phyloP scores from a whole-genome alignment of 2,329 filamentous ascomycete species.

The Metarhizium humberi region DNA sequence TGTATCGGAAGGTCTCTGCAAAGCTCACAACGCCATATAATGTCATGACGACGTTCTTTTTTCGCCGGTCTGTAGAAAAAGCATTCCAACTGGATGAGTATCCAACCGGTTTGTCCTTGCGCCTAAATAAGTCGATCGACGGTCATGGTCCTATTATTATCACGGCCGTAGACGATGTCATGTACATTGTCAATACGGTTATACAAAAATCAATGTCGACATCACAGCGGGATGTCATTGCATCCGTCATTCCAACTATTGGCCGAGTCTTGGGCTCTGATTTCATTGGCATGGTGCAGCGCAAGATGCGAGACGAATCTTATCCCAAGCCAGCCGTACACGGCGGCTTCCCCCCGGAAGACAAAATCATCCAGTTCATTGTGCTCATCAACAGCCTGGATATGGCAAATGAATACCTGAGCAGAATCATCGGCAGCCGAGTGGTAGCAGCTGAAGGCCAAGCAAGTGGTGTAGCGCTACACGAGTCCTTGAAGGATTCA shows the following conservation, averaged over 20 bases:
- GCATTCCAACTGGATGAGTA: conserved; percentile 93
- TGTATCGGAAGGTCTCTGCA: conserved; percentile 67
- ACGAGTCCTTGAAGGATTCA: conserved; percentile 45
- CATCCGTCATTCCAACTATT: conserved; percentile 68
- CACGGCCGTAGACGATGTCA: conserved; percentile 93
- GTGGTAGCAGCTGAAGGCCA: conserved; percentile 37
- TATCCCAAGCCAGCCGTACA: conserved; percentile 75
- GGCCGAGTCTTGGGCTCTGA: conserved; percentile 75
- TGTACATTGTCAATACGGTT: conserved; percentile 96
- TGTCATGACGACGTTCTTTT: conserved; percentile 90
- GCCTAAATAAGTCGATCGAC: conserved; percentile 59
- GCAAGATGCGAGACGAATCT: conserved; percentile 93
- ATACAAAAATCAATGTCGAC: conserved; percentile 81
- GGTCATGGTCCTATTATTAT: conserved; percentile 84
- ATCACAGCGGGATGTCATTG: conserved; percentile 69
- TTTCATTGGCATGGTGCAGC: conserved; percentile 93
- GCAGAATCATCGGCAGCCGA: conserved; percentile 69
- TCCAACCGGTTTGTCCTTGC: conserved; percentile 70
- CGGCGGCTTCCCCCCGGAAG: conserved; percentile 77
- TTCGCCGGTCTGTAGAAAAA: conserved; percentile 91
- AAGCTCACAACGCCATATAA: conserved; percentile 78
- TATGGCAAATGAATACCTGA: conserved; percentile 81
- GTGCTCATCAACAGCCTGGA: conserved; percentile 95
- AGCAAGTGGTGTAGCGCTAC: conserved; percentile 23
- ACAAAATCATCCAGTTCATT: conserved; percentile 80